Percentiles rank a stretch among this genome's conserved stretches.
phyloP scores from a whole-genome alignment of 495 filamentous ascomycete species.

The Daldinia grandis region DNA sequence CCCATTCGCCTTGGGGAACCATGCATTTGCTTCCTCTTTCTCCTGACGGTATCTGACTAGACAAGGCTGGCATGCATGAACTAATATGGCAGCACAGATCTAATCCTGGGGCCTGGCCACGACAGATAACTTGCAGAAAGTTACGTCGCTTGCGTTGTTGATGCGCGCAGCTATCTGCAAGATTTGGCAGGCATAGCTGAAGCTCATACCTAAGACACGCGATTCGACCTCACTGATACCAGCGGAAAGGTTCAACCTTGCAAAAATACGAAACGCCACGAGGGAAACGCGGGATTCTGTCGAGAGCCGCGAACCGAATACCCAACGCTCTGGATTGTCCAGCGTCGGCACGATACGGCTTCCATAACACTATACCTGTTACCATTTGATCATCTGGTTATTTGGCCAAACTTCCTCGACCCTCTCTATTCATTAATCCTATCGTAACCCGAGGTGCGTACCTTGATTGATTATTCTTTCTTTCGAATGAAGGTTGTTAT shows the following conservation, averaged over 20 bases:
- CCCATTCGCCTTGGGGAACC: conserved; percentile 40
- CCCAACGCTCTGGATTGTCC: not conserved
- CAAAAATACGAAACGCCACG: conserved; percentile 36
- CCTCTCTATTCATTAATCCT: conserved; percentile 6
- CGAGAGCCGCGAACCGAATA: conserved; percentile 28
- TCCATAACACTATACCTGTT: conserved; percentile 3
- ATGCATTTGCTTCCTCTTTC: conserved; percentile 38
- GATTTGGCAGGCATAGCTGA: conserved; percentile 38
- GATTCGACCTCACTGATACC: conserved; percentile 37
- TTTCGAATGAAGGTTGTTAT: not conserved
- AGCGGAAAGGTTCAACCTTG: conserved; percentile 41
- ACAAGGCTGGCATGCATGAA: conserved; percentile 44
- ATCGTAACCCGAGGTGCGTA: conserved; percentile 12
- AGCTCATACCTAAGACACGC: conserved; percentile 37
- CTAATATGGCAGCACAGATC: conserved; percentile 44
- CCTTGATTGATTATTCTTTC: not conserved
- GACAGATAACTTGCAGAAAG: conserved; percentile 43
- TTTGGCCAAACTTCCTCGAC: conserved; percentile 5
- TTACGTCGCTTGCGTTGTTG: conserved; percentile 40
- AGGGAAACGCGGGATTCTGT: conserved; percentile 36
- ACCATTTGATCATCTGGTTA: conserved; percentile 14
- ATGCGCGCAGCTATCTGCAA: conserved; percentile 38
- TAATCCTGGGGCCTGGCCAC: conserved; percentile 33
- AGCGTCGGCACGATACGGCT: not conserved
- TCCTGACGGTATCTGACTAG: conserved; percentile 42